Base-by-base conservation (phyloP, 176 grass and related monocot species). In the Oryza punctata region DNA sequence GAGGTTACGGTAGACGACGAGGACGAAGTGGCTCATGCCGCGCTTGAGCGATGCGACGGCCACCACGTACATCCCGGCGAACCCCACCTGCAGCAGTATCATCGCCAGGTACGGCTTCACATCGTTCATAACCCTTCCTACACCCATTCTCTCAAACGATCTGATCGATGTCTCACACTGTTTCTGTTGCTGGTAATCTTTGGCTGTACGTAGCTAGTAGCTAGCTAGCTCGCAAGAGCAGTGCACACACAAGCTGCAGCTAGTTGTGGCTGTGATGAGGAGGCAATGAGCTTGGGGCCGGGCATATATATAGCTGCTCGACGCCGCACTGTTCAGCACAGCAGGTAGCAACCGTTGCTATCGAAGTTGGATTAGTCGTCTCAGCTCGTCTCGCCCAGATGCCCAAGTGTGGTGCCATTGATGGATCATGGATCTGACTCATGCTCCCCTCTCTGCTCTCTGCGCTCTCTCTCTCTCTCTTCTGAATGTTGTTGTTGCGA, bases 1-100 rank as follows among this genome's bases (percentile, higher is more conserved):
- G 67, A 91, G 37, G 63, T 93, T 98, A 25, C 96, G 91, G 64
- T 98, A 98, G 1, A 90, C 96, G 16, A 98, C 96, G 41, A 98
- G 93, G 12, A 98, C 93, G 75, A 88, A 98, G 57, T 98, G 96
- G 85, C 76, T 93, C 89, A 98, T 88, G 47, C 96, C 96, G 45
- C 80, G 85, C 89, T 98, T 98, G 65, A 98, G 72, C 13, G 91
- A 90, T 0, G 89, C 83, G 44, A 95, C 87, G 40, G 91, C 63
- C 14, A 98, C 82, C 41, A 98, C 63, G 81, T 91, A 98, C 96
- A 98, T 95, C 70, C 96, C 96, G 5, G 92, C 88, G 59, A 91
- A 98, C 21, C 96, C 93, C 11, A 95, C 67, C 87, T 98, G 96
- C 60, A 98, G 87, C 79, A 98, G 89, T 59, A 95, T 78, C 96